Evolutionary conservation across 75 land plant genomes (phyloP).

Genomic region (Picea glauca): DNA sequence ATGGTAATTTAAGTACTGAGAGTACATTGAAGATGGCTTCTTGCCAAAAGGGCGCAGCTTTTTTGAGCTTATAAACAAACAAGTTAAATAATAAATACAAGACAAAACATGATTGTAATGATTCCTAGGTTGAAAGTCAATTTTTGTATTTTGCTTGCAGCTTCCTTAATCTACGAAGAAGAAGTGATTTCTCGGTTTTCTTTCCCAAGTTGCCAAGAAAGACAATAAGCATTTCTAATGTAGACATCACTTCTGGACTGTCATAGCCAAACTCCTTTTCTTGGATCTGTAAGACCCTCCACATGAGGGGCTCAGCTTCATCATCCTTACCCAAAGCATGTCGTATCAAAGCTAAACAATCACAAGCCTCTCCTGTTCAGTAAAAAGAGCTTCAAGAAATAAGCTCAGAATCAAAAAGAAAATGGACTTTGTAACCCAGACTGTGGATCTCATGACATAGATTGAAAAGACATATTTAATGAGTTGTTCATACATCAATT

Average conservation of each 20-base stretch:
- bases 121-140: background rate
- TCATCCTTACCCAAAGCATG: constrained; percentile 40
- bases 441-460: constrained; percentile 1
- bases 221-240: constrained; percentile 55
- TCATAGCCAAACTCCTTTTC: constrained; percentile 71
- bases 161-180: constrained; percentile 43
- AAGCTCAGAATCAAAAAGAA: background rate
- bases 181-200: constrained; percentile 43
- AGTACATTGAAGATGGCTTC: background rate
- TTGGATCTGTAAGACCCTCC: constrained; percentile 70
- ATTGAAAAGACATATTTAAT: background rate
- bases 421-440: background rate
- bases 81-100: background rate
- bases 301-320: constrained; percentile 38
- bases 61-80: background rate
- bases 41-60: background rate
- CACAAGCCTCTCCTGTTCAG: constrained; percentile 75
- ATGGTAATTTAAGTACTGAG: background rate
- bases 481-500: background rate
- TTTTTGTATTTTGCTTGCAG: constrained; percentile 16
- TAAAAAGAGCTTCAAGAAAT: background rate
- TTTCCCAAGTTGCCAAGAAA: constrained; percentile 59
- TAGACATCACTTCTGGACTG: constrained; percentile 46
- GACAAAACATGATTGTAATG: background rate
- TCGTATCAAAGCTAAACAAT: constrained; percentile 72